Conservation (phyloP, 768 basidiomycete genomes). For the Lactarius hatsudake region DNA sequence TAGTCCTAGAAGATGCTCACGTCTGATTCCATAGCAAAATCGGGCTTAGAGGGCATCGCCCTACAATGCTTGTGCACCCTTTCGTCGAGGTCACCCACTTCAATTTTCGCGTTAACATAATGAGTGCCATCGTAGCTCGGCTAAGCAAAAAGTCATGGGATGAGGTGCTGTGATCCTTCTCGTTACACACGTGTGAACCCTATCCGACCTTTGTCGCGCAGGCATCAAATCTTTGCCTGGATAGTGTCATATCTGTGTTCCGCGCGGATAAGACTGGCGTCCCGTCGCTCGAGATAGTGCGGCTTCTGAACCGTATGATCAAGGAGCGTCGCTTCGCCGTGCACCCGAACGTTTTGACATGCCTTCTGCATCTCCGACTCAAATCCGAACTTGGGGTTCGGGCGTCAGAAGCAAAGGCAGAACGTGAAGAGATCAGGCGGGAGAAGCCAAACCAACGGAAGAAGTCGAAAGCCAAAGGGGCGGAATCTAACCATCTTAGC, state of each 20-base stretch:
- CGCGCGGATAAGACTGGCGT: constrained; percentile 75
- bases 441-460: constrained; percentile 43
- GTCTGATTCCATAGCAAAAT: constrained; percentile 46
- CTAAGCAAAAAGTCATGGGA: constrained; percentile 89
- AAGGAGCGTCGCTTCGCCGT: constrained; percentile 90
- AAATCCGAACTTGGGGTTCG: constrained; percentile 81
- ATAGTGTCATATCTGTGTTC: constrained; percentile 80
- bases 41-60: constrained; percentile 61
- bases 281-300: constrained; percentile 84
- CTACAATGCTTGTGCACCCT: constrained; percentile 83
- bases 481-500: constrained; percentile 73
- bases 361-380: constrained; percentile 80
- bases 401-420: constrained; percentile 66
- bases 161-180: constrained; percentile 50
- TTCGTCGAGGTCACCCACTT: constrained; percentile 86
- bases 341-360: constrained; percentile 83
- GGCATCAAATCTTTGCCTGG: constrained; percentile 83
- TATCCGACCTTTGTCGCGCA: constrained; percentile 36
- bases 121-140: constrained; percentile 79
- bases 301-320: constrained; percentile 91
- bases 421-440: constrained; percentile 44
- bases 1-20: constrained; percentile 1
- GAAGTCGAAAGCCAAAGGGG: constrained; percentile 31
- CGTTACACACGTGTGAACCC: constrained; percentile 21
- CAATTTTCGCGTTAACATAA: constrained; percentile 93